These are phyloP conservation scores for Ophiostoma montium DNA, from an alignment of 2,329 filamentous ascomycete species.

Conservation along the genomic window DNA sequence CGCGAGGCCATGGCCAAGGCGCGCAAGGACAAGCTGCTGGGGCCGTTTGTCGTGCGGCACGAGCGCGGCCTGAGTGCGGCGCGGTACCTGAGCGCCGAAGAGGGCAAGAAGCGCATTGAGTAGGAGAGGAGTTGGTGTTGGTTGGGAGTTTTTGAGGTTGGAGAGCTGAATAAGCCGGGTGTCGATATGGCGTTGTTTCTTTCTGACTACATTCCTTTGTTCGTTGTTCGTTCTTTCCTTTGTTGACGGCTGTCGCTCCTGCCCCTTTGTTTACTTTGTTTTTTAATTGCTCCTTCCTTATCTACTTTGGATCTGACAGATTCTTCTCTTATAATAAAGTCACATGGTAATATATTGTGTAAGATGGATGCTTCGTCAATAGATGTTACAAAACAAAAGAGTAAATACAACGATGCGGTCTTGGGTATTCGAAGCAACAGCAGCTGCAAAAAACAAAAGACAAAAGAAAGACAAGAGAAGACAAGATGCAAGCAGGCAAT, in stretches of 20 bases:
- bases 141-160: not conserved
- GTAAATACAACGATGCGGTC: conserved; percentile 2
- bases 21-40: conserved; percentile 68
- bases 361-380: too few relatives aligned
- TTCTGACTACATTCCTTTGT: too few relatives aligned
- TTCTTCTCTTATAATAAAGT: too few relatives aligned
- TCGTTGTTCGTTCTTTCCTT: too few relatives aligned
- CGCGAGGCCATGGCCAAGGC: conserved; percentile 75
- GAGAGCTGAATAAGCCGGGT: not conserved
- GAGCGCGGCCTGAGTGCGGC: conserved; percentile 75
- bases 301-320: too few relatives aligned
- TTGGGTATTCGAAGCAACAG: conserved; percentile 6
- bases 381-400: too few relatives aligned
- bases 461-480: not conserved
- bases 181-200: too few relatives aligned
- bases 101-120: conserved; percentile 97
- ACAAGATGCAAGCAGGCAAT: too few relatives aligned
- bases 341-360: too few relatives aligned
- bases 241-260: too few relatives aligned
- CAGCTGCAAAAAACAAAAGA: conserved; percentile 1
- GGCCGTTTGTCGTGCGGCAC: conserved; percentile 57
- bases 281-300: too few relatives aligned
- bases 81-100: conserved; percentile 72
- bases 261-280: too few relatives aligned
- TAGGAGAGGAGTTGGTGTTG: conserved; percentile 22